A percentile compares a stretch with the other conserved stretches of the same genome.
Conservation (phyloP, 2,329 filamentous ascomycete genomes). For the Hypoxylon sp. region DNA sequence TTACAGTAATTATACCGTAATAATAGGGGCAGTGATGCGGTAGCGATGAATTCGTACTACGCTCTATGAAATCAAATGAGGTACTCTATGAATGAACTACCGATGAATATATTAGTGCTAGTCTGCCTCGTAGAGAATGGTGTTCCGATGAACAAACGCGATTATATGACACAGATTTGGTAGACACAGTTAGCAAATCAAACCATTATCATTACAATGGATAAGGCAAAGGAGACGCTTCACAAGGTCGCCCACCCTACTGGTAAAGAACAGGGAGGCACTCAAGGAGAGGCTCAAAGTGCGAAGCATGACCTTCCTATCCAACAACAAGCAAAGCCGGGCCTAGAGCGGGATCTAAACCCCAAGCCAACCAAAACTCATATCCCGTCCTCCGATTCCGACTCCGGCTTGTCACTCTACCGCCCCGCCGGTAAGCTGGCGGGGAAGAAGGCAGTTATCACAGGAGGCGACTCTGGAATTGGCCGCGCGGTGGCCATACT, state of each 20-base stretch:
- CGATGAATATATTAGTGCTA: conserved; percentile 3
- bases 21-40: background rate
- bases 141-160: background rate
- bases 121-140: background rate
- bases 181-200: background rate
- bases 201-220: conserved; percentile 18
- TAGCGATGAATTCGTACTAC: conserved; percentile 4
- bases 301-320: conserved; percentile 6
- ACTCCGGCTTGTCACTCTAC: conserved; percentile 5
- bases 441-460: conserved; percentile 81
- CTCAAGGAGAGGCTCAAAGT: conserved; percentile 1
- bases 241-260: conserved; percentile 26
- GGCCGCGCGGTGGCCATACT: conserved; percentile 80
- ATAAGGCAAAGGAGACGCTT: conserved; percentile 18
- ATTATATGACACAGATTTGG: background rate
- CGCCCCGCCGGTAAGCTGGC: conserved; percentile 69
- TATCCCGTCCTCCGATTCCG: conserved; percentile 13
- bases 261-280: background rate
- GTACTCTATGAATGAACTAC: background rate
- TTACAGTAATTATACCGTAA: conserved; percentile 14
- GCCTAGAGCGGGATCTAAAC: conserved; percentile 15
- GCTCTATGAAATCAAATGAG: background rate
- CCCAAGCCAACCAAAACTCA: conserved; percentile 19
- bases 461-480: conserved; percentile 83
- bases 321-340: background rate